Evolutionary conservation across 139 green algal genomes (phyloP).

Genomic region (Chlamydomonas incerta): DNA sequence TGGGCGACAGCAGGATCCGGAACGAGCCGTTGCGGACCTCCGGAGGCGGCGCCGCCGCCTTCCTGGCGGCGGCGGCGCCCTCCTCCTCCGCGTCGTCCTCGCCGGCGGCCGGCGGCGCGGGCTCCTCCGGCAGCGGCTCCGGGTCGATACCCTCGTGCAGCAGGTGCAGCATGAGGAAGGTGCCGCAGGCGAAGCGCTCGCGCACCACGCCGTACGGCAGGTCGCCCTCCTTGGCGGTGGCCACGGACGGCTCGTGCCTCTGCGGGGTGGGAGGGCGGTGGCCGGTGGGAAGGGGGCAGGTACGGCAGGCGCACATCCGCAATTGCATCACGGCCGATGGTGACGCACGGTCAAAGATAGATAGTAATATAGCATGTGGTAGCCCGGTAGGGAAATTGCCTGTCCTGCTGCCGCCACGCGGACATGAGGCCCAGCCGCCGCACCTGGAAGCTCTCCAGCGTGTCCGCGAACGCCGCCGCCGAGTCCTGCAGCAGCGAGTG

Average conservation of each 20-base stretch:
- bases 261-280: background rate
- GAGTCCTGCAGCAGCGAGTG: conserved; percentile 47
- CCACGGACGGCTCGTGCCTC: conserved; percentile 6
- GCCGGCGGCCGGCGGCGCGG: background rate
- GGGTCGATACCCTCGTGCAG: conserved; percentile 17
- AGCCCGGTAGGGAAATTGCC: no score
- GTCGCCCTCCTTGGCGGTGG: background rate
- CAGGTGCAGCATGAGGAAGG: conserved; percentile 48
- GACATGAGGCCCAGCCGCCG: no score
- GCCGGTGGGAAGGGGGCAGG: no score
- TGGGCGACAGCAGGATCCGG: conserved; percentile 16
- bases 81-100: background rate
- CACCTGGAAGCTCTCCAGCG: conserved; percentile 57
- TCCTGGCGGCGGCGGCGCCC: background rate
- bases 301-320: background rate
- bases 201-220: conserved; percentile 34
- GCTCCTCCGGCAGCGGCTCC: background rate
- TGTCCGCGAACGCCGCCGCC: conserved; percentile 39
- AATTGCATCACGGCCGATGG: no score
- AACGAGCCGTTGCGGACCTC: conserved; percentile 5
- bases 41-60: background rate
- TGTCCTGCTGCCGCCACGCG: no score
- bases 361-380: no score
- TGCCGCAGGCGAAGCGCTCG: conserved; percentile 46
- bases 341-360: no score